Evolutionary conservation across 768 basidiomycete species (phyloP).

Genomic region (Phaffia australis): DNA sequence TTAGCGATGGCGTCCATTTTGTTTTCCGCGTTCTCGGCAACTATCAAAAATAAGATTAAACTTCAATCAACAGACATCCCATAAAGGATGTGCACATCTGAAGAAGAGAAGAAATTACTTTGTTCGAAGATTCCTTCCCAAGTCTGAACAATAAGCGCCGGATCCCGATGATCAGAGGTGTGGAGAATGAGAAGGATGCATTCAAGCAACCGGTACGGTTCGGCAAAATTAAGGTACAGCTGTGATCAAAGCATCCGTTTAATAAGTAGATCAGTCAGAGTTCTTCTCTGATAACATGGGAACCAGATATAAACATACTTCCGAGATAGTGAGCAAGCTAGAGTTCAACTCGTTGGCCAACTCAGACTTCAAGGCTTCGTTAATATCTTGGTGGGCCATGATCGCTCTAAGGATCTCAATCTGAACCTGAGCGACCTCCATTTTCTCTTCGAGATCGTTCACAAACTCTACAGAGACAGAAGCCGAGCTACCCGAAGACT

Average conservation of each 20-base stretch:
- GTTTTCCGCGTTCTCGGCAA: constrained; percentile 2
- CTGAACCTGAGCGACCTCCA: constrained; percentile 94
- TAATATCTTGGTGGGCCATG: constrained; percentile 41
- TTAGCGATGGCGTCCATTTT: constrained; percentile 42
- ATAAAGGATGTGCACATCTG: not conserved
- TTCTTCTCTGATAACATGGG: not conserved
- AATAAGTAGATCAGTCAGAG: not conserved
- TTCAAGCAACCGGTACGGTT: constrained; percentile 69
- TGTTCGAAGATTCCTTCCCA: constrained; percentile 82
- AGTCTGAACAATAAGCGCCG: constrained; percentile 64
- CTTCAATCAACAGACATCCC: not conserved
- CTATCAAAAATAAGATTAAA: not conserved
- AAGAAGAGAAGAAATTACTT: constrained; percentile 42
- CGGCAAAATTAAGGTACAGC: constrained; percentile 80
- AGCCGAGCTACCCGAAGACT: constrained; percentile 73
- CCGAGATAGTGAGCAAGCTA: constrained; percentile 63
- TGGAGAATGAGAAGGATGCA: constrained; percentile 83
- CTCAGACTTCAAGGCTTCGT: constrained; percentile 33
- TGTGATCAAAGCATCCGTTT: constrained; percentile 33
- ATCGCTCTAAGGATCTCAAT: constrained; percentile 68
- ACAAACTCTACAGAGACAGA: constrained; percentile 80
- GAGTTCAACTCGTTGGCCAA: constrained; percentile 32
- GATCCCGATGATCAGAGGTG: constrained; percentile 84
- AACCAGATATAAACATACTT: constrained; percentile 46
- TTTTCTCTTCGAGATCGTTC: constrained; percentile 87